Evolutionary conservation across 768 basidiomycete species (phyloP), one percentile per base, ranked within the genome.

Genomic region (Tephrocybe sp.): DNA sequence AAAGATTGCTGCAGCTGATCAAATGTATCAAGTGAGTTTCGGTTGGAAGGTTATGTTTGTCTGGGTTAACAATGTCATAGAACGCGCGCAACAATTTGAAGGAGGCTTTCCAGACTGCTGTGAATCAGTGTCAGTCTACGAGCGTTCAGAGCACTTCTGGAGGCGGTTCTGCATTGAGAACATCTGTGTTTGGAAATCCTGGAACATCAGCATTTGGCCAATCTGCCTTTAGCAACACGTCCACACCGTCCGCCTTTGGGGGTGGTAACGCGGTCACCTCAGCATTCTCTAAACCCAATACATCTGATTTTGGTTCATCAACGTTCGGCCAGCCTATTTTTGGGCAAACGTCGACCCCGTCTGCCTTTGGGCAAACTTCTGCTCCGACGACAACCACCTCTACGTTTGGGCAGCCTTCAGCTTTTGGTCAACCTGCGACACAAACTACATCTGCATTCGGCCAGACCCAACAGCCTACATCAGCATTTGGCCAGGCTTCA

Each of bases 61-160:
- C 5, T 9, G 10, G 17, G 23, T 9, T 5, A 19, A 22, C 31
- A 20, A 32, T 13, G 31, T 9, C 10, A 23, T 48, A 80, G 71
- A 80, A 78, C 50, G 80, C 77, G 2, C 70, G 74, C 12, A 62
- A 62, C 33, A 85, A 86, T 54, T 47, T 76, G 12, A 59, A 62
- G 45, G 74, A 80, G 56, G 69, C 76, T 0, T 81, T 75, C 48
- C 75, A 83, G 12, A 75, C 79, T 58, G 83, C 85, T 1, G 49
- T 66, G 9, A 75, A 75, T 54, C 70, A 74, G 51, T 78, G 74
- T 22, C 42, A 57, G n/a, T 39, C 61, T 13, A 35, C 55, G 13
- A 48, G 65, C 13, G 52, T 16, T 56, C 45, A 59, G 61, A 44
- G 60, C 26, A 26, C 7, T 26, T 26, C 26, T 3, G 7, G 7